A percentile compares a stretch with the other conserved stretches of the same genome.
Conservation (phyloP, 2,329 filamentous ascomycete species). For the Aquanectria penicillioides region DNA sequence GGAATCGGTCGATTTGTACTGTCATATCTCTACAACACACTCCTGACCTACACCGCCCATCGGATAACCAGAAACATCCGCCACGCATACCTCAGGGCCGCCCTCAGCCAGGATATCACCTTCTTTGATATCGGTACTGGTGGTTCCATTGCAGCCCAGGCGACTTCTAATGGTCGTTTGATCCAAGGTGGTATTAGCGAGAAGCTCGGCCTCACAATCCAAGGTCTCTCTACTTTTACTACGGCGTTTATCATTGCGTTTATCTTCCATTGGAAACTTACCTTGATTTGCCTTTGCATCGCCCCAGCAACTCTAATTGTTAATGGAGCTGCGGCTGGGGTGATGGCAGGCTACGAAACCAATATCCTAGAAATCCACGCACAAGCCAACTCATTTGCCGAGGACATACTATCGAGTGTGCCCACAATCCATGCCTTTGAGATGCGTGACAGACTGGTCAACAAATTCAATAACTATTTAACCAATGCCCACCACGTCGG, state of each 20-base stretch:
- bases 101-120: conserved; percentile 60
- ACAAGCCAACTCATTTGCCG: conserved; percentile 47
- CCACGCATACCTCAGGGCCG: conserved; percentile 58
- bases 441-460: conserved; percentile 50
- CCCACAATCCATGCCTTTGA: conserved; percentile 56
- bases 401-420: conserved; percentile 49
- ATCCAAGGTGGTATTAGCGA: conserved; percentile 54
- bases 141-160: conserved; percentile 54
- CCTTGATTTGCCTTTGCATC: conserved; percentile 50
- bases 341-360: conserved; percentile 42
- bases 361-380: conserved; percentile 49
- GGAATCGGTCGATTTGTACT: conserved; percentile 54
- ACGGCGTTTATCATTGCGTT: conserved; percentile 53
- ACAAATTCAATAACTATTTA: conserved; percentile 52
- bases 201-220: conserved; percentile 52
- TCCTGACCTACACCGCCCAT: conserved; percentile 60
- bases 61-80: conserved; percentile 60
- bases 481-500: conserved; percentile 48
- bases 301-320: conserved; percentile 46
- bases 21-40: conserved; percentile 56
- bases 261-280: conserved; percentile 55
- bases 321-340: conserved; percentile 39
- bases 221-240: conserved; percentile 50
- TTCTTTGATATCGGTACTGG: conserved; percentile 56
- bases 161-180: conserved; percentile 50